These are phyloP conservation scores for Claviceps fusiformis DNA, from an alignment of 2,329 filamentous ascomycete genomes.

Conservation along the genomic window DNA sequence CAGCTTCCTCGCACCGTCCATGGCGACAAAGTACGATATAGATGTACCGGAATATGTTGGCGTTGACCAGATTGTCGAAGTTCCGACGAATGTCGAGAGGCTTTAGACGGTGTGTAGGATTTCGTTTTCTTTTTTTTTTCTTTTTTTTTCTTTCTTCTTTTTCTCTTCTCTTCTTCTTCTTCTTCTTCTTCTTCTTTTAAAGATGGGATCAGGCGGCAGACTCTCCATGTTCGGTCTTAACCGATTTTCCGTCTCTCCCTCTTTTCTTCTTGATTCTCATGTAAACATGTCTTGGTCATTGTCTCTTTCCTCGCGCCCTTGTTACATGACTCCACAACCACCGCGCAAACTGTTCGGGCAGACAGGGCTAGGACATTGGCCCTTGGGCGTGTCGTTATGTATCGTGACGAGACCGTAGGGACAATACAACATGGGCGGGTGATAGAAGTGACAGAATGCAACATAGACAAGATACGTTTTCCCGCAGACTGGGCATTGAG, in stretches of 20 bases:
- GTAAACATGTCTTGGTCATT: neutral
- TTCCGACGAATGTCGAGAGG: constrained; percentile 35
- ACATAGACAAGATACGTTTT: constrained; percentile 46
- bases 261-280: no score
- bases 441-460: constrained; percentile 39
- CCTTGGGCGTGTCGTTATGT: constrained; percentile 34
- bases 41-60: constrained; percentile 74
- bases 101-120: neutral
- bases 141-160: neutral
- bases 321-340: constrained; percentile 41
- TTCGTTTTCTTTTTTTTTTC: neutral
- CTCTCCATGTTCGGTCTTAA: no score
- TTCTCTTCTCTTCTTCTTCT: no score
- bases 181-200: neutral
- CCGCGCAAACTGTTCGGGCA: constrained; percentile 45
- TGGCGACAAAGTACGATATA: constrained; percentile 76
- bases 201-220: no score
- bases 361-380: constrained; percentile 43
- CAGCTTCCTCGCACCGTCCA: constrained; percentile 64
- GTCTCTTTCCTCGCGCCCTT: neutral
- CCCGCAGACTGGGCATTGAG: constrained; percentile 45
- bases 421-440: constrained; percentile 34
- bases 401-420: constrained; percentile 27
- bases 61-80: constrained; percentile 78
- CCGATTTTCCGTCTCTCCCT: no score